Evolutionary conservation across 805 yeast genomes (phyloP), one percentile per base, ranked within the genome.

Genomic region (Saccharomycopsis sp.): DNA sequence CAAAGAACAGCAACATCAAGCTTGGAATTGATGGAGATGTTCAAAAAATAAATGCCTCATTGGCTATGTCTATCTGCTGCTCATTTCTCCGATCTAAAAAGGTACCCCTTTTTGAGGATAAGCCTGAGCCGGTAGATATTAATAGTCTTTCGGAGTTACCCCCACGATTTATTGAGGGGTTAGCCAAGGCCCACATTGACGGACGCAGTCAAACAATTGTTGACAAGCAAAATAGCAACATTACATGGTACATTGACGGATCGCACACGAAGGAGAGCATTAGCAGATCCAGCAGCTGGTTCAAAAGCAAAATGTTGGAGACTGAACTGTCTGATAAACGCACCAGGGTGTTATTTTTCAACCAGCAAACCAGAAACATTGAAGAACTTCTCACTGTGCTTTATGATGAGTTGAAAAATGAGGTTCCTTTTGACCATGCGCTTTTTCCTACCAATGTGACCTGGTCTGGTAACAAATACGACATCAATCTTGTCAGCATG

Each of bases 221-320:
- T 3, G 77, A 73, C 23, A 74, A 75, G 24, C 71, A 73, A 15
- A 73, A 74, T 23, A 73, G 68, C 1, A 68, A 71, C 2, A 71
- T 85, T 16, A 80, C 79, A n/a, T 94, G 97, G 96, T 84, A 73
- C 62, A 72, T 92, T 15, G 99, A 94, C 72, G 99, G 99, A 18
- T 98, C 99, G 0, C 99, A 94, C 66, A 94, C 99, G 0, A 73
- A 79, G 51, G 99, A 94, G 66, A 88, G 97, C 59, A 80, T 95
- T 23, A 76, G 76, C 34, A 95, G 84, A n/a, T 88, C 97, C 0
- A 78, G 92, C 0, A 72, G 71, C 8, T 94, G 99, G 99, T 89
- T 86, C 65, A 71, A 71, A 8, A 73, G 71, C 41, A 64, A 68
- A 3, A 66, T 60, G 20, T 62, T 59, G 1, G 55, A 50, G 1